Percentiles rank a stretch among this genome's conserved stretches.
These are phyloP conservation scores for Penicillium sp. DNA, from an alignment of 2,329 filamentous ascomycete genomes.

Conservation along the genomic window DNA sequence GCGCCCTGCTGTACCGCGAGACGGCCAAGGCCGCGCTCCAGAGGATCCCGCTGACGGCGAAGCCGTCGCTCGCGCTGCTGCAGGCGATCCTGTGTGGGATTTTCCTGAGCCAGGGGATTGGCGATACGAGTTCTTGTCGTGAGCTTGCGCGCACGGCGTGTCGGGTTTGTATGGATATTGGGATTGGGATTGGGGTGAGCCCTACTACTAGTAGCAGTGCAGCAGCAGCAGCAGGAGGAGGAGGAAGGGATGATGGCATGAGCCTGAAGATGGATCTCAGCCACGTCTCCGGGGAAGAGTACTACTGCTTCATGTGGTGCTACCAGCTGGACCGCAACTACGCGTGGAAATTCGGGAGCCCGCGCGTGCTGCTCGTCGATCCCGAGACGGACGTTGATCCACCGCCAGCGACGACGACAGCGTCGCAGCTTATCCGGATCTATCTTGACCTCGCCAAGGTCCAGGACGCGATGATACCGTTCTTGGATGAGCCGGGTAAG, in stretches of 20 bases:
- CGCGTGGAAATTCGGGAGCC: constrained; percentile 25
- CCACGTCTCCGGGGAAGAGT: constrained; percentile 23
- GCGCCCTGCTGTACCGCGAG: constrained; percentile 13
- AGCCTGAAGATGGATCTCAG: not conserved
- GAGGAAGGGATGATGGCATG: constrained; percentile 6
- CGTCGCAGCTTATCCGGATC: constrained; percentile 21
- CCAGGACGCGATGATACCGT: constrained; percentile 25
- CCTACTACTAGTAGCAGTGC: no score
- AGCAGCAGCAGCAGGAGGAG: no score
- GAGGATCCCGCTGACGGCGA: constrained; percentile 22
- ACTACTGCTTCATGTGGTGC: constrained; percentile 31
- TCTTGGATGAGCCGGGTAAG: not conserved
- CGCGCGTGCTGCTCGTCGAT: not conserved
- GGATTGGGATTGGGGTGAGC: not conserved
- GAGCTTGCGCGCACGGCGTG: constrained; percentile 28
- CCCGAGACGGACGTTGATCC: constrained; percentile 10
- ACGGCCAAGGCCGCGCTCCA: constrained; percentile 23
- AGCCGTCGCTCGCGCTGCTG: constrained; percentile 21
- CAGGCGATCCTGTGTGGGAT: constrained; percentile 25
- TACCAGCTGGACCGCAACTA: constrained; percentile 31
- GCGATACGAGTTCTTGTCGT: constrained; percentile 24
- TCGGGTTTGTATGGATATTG: constrained; percentile 25
- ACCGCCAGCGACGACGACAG: not conserved
- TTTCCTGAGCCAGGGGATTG: constrained; percentile 29
- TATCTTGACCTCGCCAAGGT: constrained; percentile 27